A percentile compares a stretch with the other conserved stretches of the same genome.
Conservation (phyloP, 176 grass and related monocot genomes). For the Eragrostis nindensis region DNA sequence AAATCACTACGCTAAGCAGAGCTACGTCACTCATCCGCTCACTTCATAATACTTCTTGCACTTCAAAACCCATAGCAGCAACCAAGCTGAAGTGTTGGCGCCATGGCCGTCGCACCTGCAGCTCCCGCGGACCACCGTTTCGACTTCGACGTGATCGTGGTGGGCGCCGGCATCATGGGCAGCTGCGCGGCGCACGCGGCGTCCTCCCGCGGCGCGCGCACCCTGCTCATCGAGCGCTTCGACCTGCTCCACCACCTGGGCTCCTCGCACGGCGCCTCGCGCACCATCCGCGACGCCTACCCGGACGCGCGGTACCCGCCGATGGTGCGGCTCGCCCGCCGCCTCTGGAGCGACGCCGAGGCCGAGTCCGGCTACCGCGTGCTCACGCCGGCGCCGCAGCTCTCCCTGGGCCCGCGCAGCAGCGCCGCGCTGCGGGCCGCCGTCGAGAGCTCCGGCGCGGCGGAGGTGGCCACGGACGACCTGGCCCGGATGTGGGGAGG, state of each 20-base stretch:
- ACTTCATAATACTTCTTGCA: neutral
- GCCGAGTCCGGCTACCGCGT: conserved; percentile 53
- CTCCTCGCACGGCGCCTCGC: conserved; percentile 81
- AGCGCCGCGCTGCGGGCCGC: conserved; percentile 23
- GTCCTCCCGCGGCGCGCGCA: conserved; percentile 37
- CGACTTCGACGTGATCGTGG: conserved; percentile 60
- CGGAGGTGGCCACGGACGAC: neutral
- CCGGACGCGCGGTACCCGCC: conserved; percentile 59
- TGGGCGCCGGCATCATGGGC: conserved; percentile 89
- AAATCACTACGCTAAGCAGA: neutral
- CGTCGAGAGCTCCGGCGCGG: conserved; percentile 7
- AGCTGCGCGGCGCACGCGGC: conserved; percentile 82
- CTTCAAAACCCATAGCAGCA: neutral
- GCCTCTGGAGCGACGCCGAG: conserved; percentile 53
- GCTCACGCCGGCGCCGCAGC: conserved; percentile 61
- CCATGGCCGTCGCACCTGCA: neutral
- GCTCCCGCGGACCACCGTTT: neutral
- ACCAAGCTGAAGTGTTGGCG: neutral
- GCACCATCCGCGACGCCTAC: conserved; percentile 79
- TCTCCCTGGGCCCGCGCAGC: conserved; percentile 52
- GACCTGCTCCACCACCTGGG: conserved; percentile 74
- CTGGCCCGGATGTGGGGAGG: conserved; percentile 45
- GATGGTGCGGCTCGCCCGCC: conserved; percentile 54
- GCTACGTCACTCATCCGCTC: neutral
- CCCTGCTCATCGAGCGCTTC: conserved; percentile 72